phyloP scores from a whole-genome alignment of 768 basidiomycete genomes.

The Amanita subjunquillea region DNA sequence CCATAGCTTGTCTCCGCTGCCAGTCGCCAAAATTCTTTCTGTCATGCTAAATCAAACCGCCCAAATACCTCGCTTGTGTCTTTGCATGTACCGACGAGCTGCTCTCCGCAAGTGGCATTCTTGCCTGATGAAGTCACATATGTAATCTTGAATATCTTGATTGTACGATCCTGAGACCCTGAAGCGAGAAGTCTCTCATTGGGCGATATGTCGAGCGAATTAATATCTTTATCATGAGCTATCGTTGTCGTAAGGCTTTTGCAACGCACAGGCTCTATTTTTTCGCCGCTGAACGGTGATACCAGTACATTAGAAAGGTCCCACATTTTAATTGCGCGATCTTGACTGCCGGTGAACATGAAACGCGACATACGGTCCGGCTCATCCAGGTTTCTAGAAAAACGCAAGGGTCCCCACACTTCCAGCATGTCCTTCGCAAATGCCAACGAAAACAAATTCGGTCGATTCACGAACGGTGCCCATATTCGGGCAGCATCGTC shows the following conservation, averaged over 20 bases:
- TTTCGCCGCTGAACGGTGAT: slow-evolving; percentile 10
- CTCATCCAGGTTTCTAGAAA: slow-evolving; percentile 38
- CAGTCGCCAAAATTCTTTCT: slow-evolving; percentile 82
- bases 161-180: slow-evolving; percentile 92
- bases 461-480: slow-evolving; percentile 29
- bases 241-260: slow-evolving; percentile 77
- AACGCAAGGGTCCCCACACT: slow-evolving; percentile 86
- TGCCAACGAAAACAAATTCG: slow-evolving; percentile 69
- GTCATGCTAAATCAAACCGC: slow-evolving; percentile 77
- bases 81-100: slow-evolving; percentile 77
- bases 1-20: slow-evolving; percentile 95
- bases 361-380: slow-evolving; percentile 36
- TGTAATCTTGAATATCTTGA: slow-evolving; percentile 78
- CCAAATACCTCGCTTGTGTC: slow-evolving; percentile 97
- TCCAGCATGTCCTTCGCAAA: slow-evolving; percentile 92
- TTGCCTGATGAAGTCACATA: slow-evolving; percentile 32
- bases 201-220: slow-evolving; percentile 86
- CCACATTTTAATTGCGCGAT: slow-evolving; percentile 98
- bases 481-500: slow-evolving; percentile 84
- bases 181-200: slow-evolving; percentile 85
- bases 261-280: slow-evolving; percentile 34
- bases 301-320: slow-evolving; percentile 54
- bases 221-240: slow-evolving; percentile 98
- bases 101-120: slow-evolving; percentile 50
- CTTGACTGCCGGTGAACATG: slow-evolving; percentile 93